Evolutionary conservation across 805 yeast species (phyloP).

Genomic region (Metschnikowia dekortorum): DNA sequence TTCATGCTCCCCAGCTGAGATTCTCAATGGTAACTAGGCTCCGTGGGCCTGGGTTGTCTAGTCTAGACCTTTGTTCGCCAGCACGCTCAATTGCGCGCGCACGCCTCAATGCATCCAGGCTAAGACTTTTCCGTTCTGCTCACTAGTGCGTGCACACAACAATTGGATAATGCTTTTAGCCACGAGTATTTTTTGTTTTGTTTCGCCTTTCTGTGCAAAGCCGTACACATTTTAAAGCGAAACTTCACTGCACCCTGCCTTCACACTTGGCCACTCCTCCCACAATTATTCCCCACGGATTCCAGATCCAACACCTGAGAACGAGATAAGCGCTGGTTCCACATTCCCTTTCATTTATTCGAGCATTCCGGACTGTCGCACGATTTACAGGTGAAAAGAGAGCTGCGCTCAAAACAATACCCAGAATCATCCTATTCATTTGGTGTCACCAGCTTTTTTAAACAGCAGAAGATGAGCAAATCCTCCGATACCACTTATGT

Average conservation of each 20-base stretch:
- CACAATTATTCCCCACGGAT: not conserved
- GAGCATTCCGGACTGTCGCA: not conserved
- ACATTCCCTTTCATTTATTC: not conserved
- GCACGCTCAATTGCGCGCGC: not conserved
- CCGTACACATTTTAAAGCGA: not conserved
- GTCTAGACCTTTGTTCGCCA: constrained; percentile 1
- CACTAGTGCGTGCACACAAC: not conserved
- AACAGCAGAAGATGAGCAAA: constrained; percentile 4
- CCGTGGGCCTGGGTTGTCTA: not conserved
- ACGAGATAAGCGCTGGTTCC: not conserved
- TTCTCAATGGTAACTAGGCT: not conserved
- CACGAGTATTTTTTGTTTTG: constrained; percentile 3
- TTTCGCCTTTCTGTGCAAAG: not conserved
- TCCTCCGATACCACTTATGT: constrained; percentile 27
- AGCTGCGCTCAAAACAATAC: not conserved
- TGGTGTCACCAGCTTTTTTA: not conserved
- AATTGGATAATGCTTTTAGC: not conserved
- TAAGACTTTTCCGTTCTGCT: not conserved
- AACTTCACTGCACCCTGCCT: not conserved
- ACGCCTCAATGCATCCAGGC: not conserved
- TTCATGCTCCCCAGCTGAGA: not conserved
- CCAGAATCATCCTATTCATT: not conserved
- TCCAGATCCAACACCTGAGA: not conserved
- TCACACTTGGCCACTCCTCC: not conserved
- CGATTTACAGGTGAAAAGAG: not conserved